phyloP scores from a whole-genome alignment of 2,329 filamentous ascomycete species.

The Chrysosporium keratinophilum region DNA sequence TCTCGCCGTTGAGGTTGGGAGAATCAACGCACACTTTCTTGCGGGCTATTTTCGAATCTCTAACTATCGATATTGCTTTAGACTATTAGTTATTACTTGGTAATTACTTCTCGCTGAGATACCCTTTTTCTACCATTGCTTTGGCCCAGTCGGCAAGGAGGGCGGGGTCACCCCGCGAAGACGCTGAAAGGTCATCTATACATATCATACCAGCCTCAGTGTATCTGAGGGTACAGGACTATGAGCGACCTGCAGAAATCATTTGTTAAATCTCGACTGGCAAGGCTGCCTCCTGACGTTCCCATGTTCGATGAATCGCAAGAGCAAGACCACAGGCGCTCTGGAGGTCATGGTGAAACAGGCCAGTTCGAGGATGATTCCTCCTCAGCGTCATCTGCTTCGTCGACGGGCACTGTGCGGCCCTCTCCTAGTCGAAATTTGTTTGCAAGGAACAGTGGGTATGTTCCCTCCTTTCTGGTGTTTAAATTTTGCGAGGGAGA shows the following conservation, averaged over 20 bases:
- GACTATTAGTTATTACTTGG: too few species aligned
- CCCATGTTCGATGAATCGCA: conserved; percentile 36
- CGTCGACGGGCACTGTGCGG: conserved; percentile 83
- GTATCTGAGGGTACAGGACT: background rate
- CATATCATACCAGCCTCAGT: background rate
- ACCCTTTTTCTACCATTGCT: too few species aligned
- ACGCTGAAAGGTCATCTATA: background rate
- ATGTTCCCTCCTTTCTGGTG: conserved; percentile 24
- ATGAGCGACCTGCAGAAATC: conserved; percentile 77
- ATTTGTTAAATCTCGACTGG: conserved; percentile 66
- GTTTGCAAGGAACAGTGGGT: conserved; percentile 62
- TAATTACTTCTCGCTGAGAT: too few species aligned
- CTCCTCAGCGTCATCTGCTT: conserved; percentile 69
- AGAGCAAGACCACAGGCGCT: conserved; percentile 24
- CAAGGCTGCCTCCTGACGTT: conserved; percentile 49
- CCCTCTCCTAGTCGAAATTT: conserved; percentile 63
- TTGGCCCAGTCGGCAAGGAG: too few species aligned
- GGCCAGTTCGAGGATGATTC: conserved; percentile 51
- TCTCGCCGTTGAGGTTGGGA: too few species aligned
- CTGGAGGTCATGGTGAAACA: conserved; percentile 25
- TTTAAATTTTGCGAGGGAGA: background rate
- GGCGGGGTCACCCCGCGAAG: background rate
- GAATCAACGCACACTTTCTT: too few species aligned
- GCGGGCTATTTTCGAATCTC: too few species aligned
- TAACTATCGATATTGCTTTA: too few species aligned